These are phyloP conservation scores for Saccharomyces paradoxus DNA, from an alignment of 805 yeast species.

Conservation along the genomic window DNA sequence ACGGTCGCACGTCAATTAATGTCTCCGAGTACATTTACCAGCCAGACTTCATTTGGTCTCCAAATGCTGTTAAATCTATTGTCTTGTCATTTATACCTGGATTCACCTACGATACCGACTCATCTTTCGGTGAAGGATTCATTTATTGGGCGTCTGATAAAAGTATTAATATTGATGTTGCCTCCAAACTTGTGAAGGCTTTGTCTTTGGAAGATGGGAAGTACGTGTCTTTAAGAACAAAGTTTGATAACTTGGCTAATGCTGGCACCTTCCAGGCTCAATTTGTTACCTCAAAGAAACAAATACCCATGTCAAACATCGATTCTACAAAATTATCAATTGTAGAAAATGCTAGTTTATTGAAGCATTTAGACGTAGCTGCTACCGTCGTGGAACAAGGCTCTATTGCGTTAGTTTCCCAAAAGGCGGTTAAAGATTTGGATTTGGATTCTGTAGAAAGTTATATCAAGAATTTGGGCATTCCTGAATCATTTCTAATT, in stretches of 20 bases:
- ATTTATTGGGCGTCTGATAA: conserved; percentile 66
- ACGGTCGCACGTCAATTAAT: conserved; percentile 28
- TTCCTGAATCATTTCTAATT: conserved; percentile 44
- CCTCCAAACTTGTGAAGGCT: conserved; percentile 60
- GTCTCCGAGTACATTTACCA: conserved; percentile 48
- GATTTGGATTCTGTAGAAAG: conserved; percentile 32
- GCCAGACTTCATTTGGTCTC: conserved; percentile 49
- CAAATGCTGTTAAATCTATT: conserved; percentile 42
- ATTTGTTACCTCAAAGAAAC: conserved; percentile 33
- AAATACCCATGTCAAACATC: conserved; percentile 28
- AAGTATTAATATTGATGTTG: conserved; percentile 44
- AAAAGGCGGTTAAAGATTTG: conserved; percentile 22
- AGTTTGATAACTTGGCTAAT: conserved; percentile 60
- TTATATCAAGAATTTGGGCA: conserved; percentile 42
- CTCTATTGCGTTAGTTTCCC: conserved; percentile 38
- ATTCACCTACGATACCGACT: conserved; percentile 12
- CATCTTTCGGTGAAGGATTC: conserved; percentile 26
- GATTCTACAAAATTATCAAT: conserved; percentile 58
- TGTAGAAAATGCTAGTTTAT: conserved; percentile 51
- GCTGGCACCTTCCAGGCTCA: conserved; percentile 76
- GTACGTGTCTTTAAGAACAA: conserved; percentile 48
- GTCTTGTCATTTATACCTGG: conserved; percentile 34
- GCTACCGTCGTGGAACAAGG: conserved; percentile 52
- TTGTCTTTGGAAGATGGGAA: conserved; percentile 54
- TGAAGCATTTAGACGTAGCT: conserved; percentile 53